These are phyloP conservation scores for Aureobasidium mangrovei DNA, from an alignment of 2,329 filamentous ascomycete species.

Conservation along the genomic window DNA sequence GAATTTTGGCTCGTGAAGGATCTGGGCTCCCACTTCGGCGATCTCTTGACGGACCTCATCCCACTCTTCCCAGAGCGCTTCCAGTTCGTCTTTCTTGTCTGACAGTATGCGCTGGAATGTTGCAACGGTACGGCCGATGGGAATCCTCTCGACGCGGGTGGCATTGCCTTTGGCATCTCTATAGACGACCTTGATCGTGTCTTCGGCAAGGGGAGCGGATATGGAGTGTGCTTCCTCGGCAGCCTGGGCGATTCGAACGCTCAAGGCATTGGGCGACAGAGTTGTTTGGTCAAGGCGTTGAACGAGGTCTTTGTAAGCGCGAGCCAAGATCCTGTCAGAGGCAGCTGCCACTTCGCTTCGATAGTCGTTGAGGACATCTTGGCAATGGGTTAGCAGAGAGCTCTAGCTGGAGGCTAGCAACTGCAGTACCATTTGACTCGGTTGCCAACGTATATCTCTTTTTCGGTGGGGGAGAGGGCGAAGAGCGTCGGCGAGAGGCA, in stretches of 20 bases:
- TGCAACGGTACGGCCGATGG: conserved; percentile 15
- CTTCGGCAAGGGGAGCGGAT: conserved; percentile 19
- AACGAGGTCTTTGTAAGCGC: conserved; percentile 16
- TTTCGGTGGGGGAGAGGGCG: conserved; percentile 3
- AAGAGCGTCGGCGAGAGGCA: background rate
- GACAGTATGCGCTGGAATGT: conserved; percentile 10
- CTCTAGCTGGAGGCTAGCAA: background rate
- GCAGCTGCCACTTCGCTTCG: conserved; percentile 1
- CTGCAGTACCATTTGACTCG: conserved; percentile 12
- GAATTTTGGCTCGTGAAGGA: conserved; percentile 4
- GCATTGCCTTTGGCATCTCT: conserved; percentile 11
- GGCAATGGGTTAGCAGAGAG: background rate
- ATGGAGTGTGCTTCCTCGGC: conserved; percentile 13
- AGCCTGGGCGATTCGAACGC: conserved; percentile 17
- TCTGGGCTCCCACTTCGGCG: conserved; percentile 2
- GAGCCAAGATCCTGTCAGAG: conserved; percentile 11
- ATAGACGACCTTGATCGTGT: conserved; percentile 16
- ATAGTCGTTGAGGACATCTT: conserved; percentile 18
- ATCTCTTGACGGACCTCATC: conserved; percentile 4
- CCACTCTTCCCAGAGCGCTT: conserved; percentile 6
- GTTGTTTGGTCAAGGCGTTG: conserved; percentile 17
- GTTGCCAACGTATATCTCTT: conserved; percentile 10
- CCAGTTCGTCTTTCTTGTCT: background rate
- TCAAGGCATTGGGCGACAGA: conserved; percentile 17
- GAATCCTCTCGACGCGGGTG: background rate